Conservation (phyloP, 1,139 yeast genomes). For the Diutina neorugosa region DNA sequence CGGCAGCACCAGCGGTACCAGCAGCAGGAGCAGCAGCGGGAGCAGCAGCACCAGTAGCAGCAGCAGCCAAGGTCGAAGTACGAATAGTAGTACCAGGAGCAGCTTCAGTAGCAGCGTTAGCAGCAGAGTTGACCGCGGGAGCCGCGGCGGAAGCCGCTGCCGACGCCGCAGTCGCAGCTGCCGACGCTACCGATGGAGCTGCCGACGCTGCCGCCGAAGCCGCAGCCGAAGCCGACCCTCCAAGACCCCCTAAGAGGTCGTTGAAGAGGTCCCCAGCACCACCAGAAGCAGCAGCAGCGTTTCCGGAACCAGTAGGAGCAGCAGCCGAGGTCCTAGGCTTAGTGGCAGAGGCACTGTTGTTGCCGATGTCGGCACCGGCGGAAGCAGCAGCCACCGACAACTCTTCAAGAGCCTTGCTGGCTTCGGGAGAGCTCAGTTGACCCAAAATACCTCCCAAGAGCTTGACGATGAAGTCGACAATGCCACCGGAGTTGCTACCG, state of each 20-base stretch:
- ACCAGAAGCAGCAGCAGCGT: background rate
- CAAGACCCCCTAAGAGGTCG: background rate
- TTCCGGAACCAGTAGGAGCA: too few relatives aligned
- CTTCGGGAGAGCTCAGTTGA: background rate
- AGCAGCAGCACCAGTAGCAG: background rate
- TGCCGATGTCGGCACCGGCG: conserved; percentile 5
- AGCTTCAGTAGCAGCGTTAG: conserved; percentile 7
- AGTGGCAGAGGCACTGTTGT: background rate
- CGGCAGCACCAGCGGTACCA: background rate
- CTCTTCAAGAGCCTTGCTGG: background rate
- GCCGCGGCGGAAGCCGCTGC: conserved; percentile 10
- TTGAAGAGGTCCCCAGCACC: background rate
- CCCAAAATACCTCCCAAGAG: background rate
- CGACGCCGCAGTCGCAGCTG: conserved; percentile 7
- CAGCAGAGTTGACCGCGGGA: conserved; percentile 7
- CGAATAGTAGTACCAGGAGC: conserved; percentile 6
- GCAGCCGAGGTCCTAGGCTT: too few relatives aligned
- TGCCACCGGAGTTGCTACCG: background rate
- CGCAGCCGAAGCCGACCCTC: background rate
- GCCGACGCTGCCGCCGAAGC: background rate
- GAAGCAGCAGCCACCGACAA: too few relatives aligned
- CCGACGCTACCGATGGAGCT: conserved; percentile 7
- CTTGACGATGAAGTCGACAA: background rate
- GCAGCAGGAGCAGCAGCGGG: background rate
- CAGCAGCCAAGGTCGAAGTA: background rate